Base-by-base conservation (phyloP, 2,329 filamentous ascomycete genomes). In the Xylaria sp. region DNA sequence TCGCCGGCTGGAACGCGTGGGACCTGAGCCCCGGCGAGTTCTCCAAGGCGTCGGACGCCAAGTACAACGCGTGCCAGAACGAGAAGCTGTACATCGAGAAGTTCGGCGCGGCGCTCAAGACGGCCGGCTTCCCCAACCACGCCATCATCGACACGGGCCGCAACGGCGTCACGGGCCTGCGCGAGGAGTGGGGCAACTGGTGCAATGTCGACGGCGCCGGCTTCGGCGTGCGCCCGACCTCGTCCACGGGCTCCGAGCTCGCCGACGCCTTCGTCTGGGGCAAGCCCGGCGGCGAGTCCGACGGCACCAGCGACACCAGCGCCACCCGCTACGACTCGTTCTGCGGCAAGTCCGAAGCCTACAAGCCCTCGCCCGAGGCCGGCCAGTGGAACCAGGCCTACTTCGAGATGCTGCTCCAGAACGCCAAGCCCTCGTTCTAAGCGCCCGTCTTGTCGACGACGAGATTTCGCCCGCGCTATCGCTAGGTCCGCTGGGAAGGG, bases 281-380 rank as follows among this genome's bases (percentile, higher is more conserved):
- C 65, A 88, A 88, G 79, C 85, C 85, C 9, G 85, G 86, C 67
- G 78, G 79, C 65, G 78, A 80, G 71, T 89, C 76, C 8, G 75
- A 77, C 68, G 75, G 75, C 58, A 78, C 75, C 44, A 79, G 76
- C 46, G 73, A 81, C 65, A 72, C 68, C 41, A 68, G 72, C 40
- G 78, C 83, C 19, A 62, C 72, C 17, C 79, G 83, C 54, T 86
- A 83, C 74, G 83, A 86, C 75, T 73, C 70, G 17, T 78, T 83
- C 76, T 88, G 86, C 68, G 85, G 86, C 54, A 77, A 79, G 43
- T 65, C 74, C 17, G 82, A 85, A 69, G 77, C 88, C 15, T 79
- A 88, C 61, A 77, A 86, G 75, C 88, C 89, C 13, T 86, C 89
- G 1, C 89, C 89, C 54, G 87, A 91, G 77, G 89, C 89, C n/a